phyloP scores from a whole-genome alignment of 2,329 filamentous ascomycete genomes.

The Clonostachys rosea region DNA sequence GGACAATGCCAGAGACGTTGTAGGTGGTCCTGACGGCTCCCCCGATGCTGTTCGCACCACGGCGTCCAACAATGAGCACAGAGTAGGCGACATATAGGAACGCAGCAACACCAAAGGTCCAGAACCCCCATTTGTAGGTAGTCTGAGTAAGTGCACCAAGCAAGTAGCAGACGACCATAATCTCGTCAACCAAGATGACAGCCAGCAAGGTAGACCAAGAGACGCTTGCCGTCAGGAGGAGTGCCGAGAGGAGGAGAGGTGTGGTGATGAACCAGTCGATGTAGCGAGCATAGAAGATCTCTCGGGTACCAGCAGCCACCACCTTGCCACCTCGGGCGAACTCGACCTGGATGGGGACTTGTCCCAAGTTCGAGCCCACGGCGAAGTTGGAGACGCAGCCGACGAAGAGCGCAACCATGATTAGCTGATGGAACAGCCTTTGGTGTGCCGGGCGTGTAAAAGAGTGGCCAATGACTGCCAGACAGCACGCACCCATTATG shows the following conservation, averaged over 20 bases:
- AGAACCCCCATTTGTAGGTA: slow-evolving; percentile 56
- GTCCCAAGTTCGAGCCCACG: slow-evolving; percentile 45
- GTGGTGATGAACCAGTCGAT: slow-evolving; percentile 55
- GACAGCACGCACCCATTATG: slow-evolving; percentile 49
- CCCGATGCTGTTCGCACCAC: slow-evolving; percentile 50
- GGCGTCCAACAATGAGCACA: slow-evolving; percentile 30
- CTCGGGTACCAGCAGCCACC: slow-evolving; percentile 45
- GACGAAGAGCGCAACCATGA: slow-evolving; percentile 39
- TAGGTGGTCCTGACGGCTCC: slow-evolving; percentile 47
- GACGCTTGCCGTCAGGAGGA: slow-evolving; percentile 55
- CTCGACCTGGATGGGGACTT: slow-evolving; percentile 42
- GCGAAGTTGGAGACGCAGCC: slow-evolving; percentile 47
- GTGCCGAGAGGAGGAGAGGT: slow-evolving; percentile 55
- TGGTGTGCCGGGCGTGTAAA: slow-evolving; percentile 49
- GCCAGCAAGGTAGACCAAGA: slow-evolving; percentile 48
- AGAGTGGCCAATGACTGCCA: slow-evolving; percentile 46
- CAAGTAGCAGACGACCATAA: slow-evolving; percentile 40
- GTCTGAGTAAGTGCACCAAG: slow-evolving; percentile 37
- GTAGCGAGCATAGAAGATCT: slow-evolving; percentile 52
- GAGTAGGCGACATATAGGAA: slow-evolving; percentile 37
- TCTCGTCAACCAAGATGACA: slow-evolving; percentile 40
- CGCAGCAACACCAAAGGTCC: slow-evolving; percentile 40
- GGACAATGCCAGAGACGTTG: slow-evolving; percentile 50
- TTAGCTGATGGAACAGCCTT: slow-evolving; percentile 51
- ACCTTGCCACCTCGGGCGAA: slow-evolving; percentile 34